Evolutionary conservation across 306 rosid genomes (phyloP), one percentile per base, ranked within the genome.

Genomic region (Rosa rugosa): DNA sequence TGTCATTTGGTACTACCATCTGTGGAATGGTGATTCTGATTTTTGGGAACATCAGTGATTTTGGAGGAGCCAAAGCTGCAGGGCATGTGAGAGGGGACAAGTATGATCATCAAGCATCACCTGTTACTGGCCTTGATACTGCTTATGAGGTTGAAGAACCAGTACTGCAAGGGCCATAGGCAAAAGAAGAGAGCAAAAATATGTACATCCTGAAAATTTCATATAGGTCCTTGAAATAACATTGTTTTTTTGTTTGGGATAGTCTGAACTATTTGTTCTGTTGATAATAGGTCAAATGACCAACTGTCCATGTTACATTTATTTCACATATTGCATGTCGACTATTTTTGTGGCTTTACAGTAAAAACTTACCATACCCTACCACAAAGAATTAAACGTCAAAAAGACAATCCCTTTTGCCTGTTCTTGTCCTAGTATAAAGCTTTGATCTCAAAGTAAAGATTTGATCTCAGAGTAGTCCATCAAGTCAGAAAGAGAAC

Each of bases 21-120:
- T 69, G 36, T 4, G 97, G 94, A 2, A 82, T 84, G 13, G 70
- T 85, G 51, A 76, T 85, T 70, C 75, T 94, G 85, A 85, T 92
- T 0, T 90, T 89, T 0, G 89, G 93, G 17, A 94, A 92, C 13
- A 79, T 89, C 59, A 94, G 91, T 31, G 92, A 94, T 42, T 69
- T 75, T 22, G 97, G 86, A 9, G 98, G 94, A 36, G 97, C 93
- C 27, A 84, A 78, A 57, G 89, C 87, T 22, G 98, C 97, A 3
- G 92, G 95, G 46, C 85, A 89, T n/a, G 93, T 87, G 17, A 84
- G 44, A 36, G 91, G 84, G 0, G 89, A 85, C 12, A 71, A 65
- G 59, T 54, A 5, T n/a, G 40, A n/a, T 1, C 77, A 27, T 1
- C 77, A 79, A 40, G 80, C 79, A 23, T 86, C 92, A 1, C 77